A percentile compares a stretch with the other conserved stretches of the same genome.
These are phyloP conservation scores for Colletotrichum gloeosporioides DNA, from an alignment of 2,329 filamentous ascomycete species.

Conservation along the genomic window DNA sequence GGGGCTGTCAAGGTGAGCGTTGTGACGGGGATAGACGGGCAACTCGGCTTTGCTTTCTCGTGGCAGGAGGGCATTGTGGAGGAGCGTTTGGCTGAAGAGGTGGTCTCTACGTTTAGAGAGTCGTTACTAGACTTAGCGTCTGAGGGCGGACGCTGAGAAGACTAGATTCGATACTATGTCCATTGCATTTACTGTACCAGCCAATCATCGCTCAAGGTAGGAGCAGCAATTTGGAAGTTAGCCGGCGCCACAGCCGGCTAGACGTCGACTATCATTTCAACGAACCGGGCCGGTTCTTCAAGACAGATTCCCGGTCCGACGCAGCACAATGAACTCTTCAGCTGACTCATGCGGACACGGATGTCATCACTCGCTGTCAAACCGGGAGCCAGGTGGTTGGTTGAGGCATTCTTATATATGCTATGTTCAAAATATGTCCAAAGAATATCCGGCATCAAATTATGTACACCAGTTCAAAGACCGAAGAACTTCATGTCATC, in stretches of 20 bases:
- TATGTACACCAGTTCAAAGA: not conserved
- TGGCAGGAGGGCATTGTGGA: not conserved
- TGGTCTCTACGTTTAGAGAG: not conserved
- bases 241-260: not conserved
- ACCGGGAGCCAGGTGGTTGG: not conserved
- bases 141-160: not conserved
- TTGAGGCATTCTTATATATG: not conserved
- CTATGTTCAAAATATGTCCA: not conserved
- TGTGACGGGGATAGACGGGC: not conserved
- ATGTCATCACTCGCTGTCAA: accelerated
- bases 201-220: not conserved
- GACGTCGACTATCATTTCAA: not conserved
- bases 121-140: not conserved
- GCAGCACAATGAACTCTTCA: not conserved
- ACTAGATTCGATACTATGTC: not conserved
- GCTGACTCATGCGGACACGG: not conserved
- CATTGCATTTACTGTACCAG: not conserved
- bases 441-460: not conserved
- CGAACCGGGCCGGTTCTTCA: not conserved
- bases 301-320: not conserved
- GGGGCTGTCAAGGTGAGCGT: not conserved
- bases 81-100: not conserved
- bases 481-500: conserved; percentile 22
- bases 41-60: not conserved
- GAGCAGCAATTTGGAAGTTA: not conserved